phyloP scores from a whole-genome alignment of 179 eudicot species.

The Camellia oleifera region DNA sequence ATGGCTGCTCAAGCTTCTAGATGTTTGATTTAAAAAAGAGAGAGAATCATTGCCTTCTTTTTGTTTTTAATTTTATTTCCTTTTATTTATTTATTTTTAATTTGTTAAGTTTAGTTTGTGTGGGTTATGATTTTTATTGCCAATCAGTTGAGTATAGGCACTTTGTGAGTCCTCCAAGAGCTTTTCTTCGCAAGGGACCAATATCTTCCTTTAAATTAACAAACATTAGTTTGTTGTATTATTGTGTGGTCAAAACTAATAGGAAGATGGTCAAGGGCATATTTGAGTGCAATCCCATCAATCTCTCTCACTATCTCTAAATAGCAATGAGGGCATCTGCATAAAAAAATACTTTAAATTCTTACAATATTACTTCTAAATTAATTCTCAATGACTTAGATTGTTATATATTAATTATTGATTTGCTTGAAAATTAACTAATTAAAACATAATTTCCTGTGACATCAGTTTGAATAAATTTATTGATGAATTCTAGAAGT shows the following conservation, averaged over 20 bases:
- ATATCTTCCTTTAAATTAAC: background rate
- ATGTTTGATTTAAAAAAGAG: too few species aligned
- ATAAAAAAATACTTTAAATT: background rate
- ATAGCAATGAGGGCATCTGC: background rate
- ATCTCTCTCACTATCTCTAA: slow-evolving; percentile 9
- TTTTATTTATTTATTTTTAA: too few species aligned
- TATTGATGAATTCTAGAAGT: too few species aligned
- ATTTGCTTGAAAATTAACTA: too few species aligned
- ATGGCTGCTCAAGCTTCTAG: too few species aligned
- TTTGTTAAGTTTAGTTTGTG: background rate
- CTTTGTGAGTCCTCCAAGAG: background rate
- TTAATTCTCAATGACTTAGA: too few species aligned
- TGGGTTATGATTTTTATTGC: background rate
- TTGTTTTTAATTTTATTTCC: too few species aligned
- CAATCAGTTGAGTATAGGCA: background rate
- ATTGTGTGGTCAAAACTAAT: slow-evolving; percentile 24
- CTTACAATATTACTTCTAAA: too few species aligned
- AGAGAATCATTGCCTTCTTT: too few species aligned
- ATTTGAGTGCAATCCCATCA: slow-evolving; percentile 33
- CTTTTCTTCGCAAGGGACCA: background rate
- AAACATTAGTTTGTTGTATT: background rate
- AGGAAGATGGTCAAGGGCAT: slow-evolving; percentile 22
- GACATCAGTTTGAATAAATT: too few species aligned
- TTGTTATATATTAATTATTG: too few species aligned
- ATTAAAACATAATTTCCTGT: too few species aligned